These are phyloP conservation scores for Gryganskiella cystojenkinii DNA, from an alignment of 192 early-diverging fungal species.

Conservation along the genomic window DNA sequence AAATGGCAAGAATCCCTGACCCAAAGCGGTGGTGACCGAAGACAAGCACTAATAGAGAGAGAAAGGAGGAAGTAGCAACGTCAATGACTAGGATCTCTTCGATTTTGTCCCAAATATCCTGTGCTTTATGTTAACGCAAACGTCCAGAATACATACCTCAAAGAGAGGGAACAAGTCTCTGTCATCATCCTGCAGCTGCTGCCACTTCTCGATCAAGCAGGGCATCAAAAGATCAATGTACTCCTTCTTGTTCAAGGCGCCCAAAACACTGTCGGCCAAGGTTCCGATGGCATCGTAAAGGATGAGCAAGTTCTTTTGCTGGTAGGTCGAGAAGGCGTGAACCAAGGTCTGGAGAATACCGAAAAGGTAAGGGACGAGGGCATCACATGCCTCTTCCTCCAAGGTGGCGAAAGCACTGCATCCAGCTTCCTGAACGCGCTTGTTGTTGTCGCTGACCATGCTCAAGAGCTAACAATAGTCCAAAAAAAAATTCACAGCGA, in stretches of 20 bases:
- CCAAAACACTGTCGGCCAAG: slow-evolving; percentile 92
- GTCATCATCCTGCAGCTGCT: slow-evolving; percentile 82
- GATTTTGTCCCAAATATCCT: too few species aligned
- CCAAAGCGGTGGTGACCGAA: slow-evolving; percentile 87
- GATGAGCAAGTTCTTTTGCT: slow-evolving; percentile 95
- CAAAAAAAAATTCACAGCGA: neutral
- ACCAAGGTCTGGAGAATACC: slow-evolving; percentile 87
- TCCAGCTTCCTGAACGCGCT: slow-evolving; percentile 97
- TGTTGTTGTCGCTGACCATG: slow-evolving; percentile 94
- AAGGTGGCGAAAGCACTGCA: slow-evolving; percentile 97
- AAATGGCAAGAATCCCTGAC: slow-evolving; percentile 87
- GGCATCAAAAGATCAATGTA: slow-evolving; percentile 90
- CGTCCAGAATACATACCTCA: too few species aligned
- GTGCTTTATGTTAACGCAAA: too few species aligned
- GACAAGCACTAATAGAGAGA: slow-evolving; percentile 75
- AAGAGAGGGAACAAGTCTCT: slow-evolving; percentile 92
- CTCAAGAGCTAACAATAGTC: slow-evolving; percentile 59
- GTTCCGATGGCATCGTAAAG: slow-evolving; percentile 98
- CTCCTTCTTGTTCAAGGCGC: slow-evolving; percentile 81
- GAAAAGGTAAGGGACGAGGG: slow-evolving; percentile 89
- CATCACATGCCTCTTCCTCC: slow-evolving; percentile 89
- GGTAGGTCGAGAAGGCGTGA: slow-evolving; percentile 89
- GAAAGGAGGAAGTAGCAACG: neutral
- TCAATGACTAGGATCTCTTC: too few species aligned
- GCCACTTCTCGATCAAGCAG: slow-evolving; percentile 89